Conservation (phyloP, 140 eudicot species). For the Bidens hawaiensis region DNA sequence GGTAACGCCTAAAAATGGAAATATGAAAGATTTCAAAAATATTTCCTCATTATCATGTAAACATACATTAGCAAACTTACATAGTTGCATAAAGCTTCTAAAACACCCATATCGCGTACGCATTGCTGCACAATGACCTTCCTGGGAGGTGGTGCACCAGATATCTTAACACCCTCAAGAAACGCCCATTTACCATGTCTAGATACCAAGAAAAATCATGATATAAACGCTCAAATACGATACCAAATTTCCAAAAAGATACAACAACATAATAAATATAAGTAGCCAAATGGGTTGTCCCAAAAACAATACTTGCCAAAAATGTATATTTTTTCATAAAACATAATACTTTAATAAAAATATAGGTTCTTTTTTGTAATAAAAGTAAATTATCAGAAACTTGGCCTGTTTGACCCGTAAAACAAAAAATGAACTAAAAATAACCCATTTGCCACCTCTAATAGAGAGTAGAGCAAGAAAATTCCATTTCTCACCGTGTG, state of each 20-base stretch:
- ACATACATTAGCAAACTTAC: conserved; percentile 37
- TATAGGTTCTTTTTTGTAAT: neutral
- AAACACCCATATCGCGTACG: conserved; percentile 63
- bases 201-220: conserved; percentile 15
- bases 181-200: conserved; percentile 79
- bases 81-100: conserved; percentile 71
- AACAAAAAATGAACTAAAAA: neutral
- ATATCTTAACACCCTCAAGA: conserved; percentile 80
- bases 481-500: conserved; percentile 48
- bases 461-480: neutral
- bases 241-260: neutral
- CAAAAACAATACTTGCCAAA: neutral
- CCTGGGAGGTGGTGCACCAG: conserved; percentile 95
- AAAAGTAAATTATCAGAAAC: neutral
- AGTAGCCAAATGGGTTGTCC: neutral
- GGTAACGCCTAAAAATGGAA: conserved; percentile 47
- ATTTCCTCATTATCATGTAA: neutral
- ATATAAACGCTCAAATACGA: conserved; percentile 1
- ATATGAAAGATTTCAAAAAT: neutral
- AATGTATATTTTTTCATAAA: neutral
- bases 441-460: neutral
- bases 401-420: neutral
- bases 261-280: neutral
- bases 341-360: neutral
- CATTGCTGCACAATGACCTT: conserved; percentile 89